Evolutionary conservation across 345 rosid species (phyloP), one percentile per base, ranked within the genome.

Genomic region (Theobroma cacao): DNA sequence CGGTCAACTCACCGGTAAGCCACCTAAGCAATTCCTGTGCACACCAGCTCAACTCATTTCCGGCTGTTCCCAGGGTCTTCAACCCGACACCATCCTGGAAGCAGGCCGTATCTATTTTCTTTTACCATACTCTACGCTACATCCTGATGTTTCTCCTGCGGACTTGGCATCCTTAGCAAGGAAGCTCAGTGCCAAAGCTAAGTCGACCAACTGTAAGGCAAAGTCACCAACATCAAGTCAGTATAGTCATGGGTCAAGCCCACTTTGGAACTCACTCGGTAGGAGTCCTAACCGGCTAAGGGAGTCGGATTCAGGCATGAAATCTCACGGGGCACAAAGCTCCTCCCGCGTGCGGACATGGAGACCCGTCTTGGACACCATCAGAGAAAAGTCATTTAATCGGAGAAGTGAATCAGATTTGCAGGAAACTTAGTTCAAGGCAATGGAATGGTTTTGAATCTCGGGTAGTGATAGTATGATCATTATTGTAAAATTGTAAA

Each of bases 361-460:
- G 92, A 86, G 74, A 38, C 92, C 92, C 0, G 48, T 77, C 61
- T 80, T 89, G 80, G 90, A 85, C 38, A 78, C 90, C 17, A 89
- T 89, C 31, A 77, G 78, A 70, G 92, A 89, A 78, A 79, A 67
- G 47, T 89, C 90, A 0, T 84, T 87, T 53, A 85, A 63, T 56
- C 82, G 89, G 75, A 85, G 83, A 74, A 86, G 85, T 36, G 89
- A 87, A 63, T 87, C 90, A 2, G 89, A 85, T 24, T 61, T 78
- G 70, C 81, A 72, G 47, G 88, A 89, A 63, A 64, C 13, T 13
- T 70, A 70, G 60, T 45, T 14, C 40, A 18, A 1, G 3, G 10
- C 7, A 14, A 61, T 15, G 17, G 4, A 61, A 28, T 5, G 1
- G 31, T n/a, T 5, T 56, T 11, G 14, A 56, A 56, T 56, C 36